Conservation (phyloP, 2,329 filamentous ascomycete species). For the Trichoderma sp. region DNA sequence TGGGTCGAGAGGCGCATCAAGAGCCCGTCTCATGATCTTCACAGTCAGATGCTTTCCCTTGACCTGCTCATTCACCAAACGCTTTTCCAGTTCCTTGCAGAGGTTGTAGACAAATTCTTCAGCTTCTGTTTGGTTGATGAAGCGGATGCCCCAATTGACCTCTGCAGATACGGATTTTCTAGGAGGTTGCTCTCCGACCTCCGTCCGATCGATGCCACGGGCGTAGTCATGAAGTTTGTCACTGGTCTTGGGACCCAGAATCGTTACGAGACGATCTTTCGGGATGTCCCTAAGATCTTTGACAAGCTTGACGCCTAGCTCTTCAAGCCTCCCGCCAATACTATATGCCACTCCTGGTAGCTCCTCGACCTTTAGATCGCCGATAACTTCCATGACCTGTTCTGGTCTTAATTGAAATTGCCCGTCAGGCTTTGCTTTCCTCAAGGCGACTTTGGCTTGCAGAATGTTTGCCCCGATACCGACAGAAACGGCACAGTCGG, state of each 20-base stretch:
- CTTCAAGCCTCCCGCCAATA: conserved; percentile 83
- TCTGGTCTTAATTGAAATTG: conserved; percentile 87
- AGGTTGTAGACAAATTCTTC: conserved; percentile 88
- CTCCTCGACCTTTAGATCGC: conserved; percentile 73
- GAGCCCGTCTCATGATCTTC: conserved; percentile 88
- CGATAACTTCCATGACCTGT: conserved; percentile 74
- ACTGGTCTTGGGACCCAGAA: conserved; percentile 88
- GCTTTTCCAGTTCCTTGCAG: conserved; percentile 79
- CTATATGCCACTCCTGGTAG: conserved; percentile 93
- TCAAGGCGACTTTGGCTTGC: conserved; percentile 84
- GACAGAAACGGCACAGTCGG: conserved; percentile 85
- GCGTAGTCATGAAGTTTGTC: conserved; percentile 89
- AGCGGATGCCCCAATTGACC: conserved; percentile 97
- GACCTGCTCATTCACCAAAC: conserved; percentile 79
- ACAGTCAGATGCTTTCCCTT: conserved; percentile 87
- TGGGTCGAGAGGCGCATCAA: conserved; percentile 86
- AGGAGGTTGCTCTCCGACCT: conserved; percentile 81
- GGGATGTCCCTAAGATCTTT: conserved; percentile 78
- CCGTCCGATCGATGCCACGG: conserved; percentile 79
- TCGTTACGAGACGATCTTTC: conserved; percentile 71
- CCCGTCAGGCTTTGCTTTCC: conserved; percentile 91
- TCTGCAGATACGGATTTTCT: conserved; percentile 96
- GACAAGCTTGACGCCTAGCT: conserved; percentile 78
- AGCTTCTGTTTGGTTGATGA: conserved; percentile 86
- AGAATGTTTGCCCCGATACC: conserved; percentile 91